phyloP scores from a whole-genome alignment of 306 rosid genomes.

The Rubus parviflorus region DNA sequence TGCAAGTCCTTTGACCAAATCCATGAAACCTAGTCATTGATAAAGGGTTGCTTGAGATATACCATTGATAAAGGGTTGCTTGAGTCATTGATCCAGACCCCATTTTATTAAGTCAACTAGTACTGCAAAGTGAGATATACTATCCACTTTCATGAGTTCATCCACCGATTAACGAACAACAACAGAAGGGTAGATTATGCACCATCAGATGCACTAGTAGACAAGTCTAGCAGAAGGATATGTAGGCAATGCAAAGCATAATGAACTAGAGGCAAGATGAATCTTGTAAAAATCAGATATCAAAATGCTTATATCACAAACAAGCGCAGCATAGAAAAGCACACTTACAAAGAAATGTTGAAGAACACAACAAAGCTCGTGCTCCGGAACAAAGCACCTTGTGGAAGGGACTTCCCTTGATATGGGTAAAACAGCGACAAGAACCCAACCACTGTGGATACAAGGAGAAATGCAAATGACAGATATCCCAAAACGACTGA shows the following conservation, averaged over 20 bases:
- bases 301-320: not conserved
- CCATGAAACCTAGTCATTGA: not conserved
- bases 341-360: conserved; percentile 70
- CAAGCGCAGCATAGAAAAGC: not conserved
- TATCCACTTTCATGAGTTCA: not conserved
- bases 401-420: conserved; percentile 71
- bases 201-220: not conserved
- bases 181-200: not conserved
- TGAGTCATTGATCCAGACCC: too few species aligned
- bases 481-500: conserved; percentile 68
- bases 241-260: not conserved
- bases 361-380: conserved; percentile 51
- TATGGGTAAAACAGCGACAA: conserved; percentile 76
- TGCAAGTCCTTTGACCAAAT: not conserved
- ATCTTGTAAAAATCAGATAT: not conserved
- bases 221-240: not conserved
- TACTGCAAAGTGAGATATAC: not conserved
- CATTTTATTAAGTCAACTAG: not conserved
- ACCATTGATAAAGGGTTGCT: too few species aligned
- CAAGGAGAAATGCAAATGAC: conserved; percentile 59
- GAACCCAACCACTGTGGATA: conserved; percentile 59
- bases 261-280: not conserved
- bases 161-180: not conserved
- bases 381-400: conserved; percentile 51
- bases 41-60: too few species aligned